These are phyloP conservation scores for Decorospora gaudefroyi DNA, from an alignment of 2,329 filamentous ascomycete genomes.

Conservation along the genomic window DNA sequence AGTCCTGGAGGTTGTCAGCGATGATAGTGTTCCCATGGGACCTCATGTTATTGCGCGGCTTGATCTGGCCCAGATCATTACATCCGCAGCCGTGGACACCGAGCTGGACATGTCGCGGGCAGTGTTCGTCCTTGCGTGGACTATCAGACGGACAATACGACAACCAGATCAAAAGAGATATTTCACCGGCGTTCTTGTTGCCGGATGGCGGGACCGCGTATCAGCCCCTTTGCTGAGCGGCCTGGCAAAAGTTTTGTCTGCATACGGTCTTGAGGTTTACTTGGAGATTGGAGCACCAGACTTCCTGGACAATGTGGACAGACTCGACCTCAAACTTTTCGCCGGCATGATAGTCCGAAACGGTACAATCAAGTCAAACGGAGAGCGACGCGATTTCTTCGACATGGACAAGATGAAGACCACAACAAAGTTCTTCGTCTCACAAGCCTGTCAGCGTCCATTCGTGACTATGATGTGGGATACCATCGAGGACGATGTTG, in stretches of 20 bases:
- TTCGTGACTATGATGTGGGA: constrained; percentile 50
- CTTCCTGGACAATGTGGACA: constrained; percentile 36
- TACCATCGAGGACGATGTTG: constrained; percentile 41
- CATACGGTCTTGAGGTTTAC: constrained; percentile 42
- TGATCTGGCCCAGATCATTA: constrained; percentile 35
- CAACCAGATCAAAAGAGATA: constrained; percentile 31
- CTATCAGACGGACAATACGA: constrained; percentile 31
- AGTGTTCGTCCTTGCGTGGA: constrained; percentile 33
- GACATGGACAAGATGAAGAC: constrained; percentile 49
- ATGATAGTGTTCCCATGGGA: constrained; percentile 30
- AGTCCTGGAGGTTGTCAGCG: constrained; percentile 37
- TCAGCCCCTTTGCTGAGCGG: constrained; percentile 38
- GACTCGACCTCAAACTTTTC: constrained; percentile 34
- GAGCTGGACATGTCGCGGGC: constrained; percentile 36
- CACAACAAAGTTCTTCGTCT: constrained; percentile 46
- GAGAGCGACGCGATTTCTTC: constrained; percentile 46
- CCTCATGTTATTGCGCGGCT: constrained; percentile 42
- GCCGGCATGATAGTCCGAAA: constrained; percentile 43
- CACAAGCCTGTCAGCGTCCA: constrained; percentile 42
- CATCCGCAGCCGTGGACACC: constrained; percentile 23
- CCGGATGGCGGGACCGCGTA: constrained; percentile 42
- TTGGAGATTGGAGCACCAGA: constrained; percentile 43
- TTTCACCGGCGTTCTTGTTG: constrained; percentile 43
- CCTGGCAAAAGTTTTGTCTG: constrained; percentile 34
- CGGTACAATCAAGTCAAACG: constrained; percentile 42